phyloP scores from a whole-genome alignment of 1,139 yeast species.

The Hemisphaericaspora xylanilytica region DNA sequence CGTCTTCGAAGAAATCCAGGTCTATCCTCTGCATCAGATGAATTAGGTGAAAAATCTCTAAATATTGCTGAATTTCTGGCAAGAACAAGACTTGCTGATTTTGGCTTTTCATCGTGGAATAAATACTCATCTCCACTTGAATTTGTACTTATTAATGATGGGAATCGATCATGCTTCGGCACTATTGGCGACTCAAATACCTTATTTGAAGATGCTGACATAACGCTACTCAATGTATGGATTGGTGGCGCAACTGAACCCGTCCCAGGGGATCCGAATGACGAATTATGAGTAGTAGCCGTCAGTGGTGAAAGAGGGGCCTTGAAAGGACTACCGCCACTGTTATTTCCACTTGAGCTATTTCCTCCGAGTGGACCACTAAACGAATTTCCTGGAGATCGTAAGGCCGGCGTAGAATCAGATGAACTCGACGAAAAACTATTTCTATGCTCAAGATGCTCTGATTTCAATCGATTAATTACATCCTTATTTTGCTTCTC shows the following conservation, averaged over 20 bases:
- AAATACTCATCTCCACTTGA: constrained; percentile 38
- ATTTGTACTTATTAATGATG: constrained; percentile 32
- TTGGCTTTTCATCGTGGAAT: constrained; percentile 4
- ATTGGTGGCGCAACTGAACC: background rate
- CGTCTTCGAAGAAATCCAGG: constrained; percentile 57
- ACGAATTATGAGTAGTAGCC: constrained; percentile 17
- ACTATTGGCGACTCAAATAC: constrained; percentile 25
- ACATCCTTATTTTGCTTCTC: constrained; percentile 95
- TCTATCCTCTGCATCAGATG: constrained; percentile 69
- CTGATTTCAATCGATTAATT: constrained; percentile 78
- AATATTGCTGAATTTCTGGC: constrained; percentile 4
- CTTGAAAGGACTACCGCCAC: constrained; percentile 32
- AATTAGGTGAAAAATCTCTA: constrained; percentile 51
- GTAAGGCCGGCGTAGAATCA: constrained; percentile 34
- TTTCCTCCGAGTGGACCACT: constrained; percentile 17
- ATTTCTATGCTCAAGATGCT: constrained; percentile 61
- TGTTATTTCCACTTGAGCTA: constrained; percentile 14
- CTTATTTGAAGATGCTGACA: constrained; percentile 32
- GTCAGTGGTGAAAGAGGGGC: constrained; percentile 35
- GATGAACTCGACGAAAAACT: constrained; percentile 44
- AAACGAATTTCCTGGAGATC: constrained; percentile 43
- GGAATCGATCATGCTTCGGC: constrained; percentile 32
- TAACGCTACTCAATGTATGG: constrained; percentile 6
- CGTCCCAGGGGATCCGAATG: constrained; percentile 12
- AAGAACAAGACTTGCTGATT: constrained; percentile 3